phyloP scores from a whole-genome alignment of 2,329 filamentous ascomycete species.

The Dryadomyces quercus-mongolicae region DNA sequence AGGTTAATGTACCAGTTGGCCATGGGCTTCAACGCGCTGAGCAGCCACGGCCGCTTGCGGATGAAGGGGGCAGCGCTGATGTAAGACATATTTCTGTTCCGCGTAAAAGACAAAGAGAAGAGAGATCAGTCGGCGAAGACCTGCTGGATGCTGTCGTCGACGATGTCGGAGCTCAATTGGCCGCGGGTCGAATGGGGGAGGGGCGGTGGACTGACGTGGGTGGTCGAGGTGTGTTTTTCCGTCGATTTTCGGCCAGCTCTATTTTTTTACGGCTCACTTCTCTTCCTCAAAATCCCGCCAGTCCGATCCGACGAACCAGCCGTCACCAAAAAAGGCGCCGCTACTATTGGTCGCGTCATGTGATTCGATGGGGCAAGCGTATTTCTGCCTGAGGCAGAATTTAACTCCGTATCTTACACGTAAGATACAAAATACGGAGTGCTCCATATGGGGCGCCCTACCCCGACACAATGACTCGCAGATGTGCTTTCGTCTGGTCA shows the following conservation, averaged over 20 bases:
- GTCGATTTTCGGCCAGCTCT: not conserved
- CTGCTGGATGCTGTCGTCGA: not conserved
- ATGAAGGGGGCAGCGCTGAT: constrained; percentile 66
- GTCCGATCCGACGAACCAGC: constrained; percentile 6
- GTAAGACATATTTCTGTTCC: constrained; percentile 41
- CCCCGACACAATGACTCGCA: no score
- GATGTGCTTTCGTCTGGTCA: no score
- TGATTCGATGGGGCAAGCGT: not conserved
- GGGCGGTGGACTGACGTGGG: not conserved
- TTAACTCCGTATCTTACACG: no score
- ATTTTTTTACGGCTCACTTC: constrained; percentile 1
- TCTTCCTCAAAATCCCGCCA: constrained; percentile 15
- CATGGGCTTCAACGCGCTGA: constrained; percentile 65
- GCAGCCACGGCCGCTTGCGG: constrained; percentile 75
- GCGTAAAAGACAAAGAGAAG: not conserved
- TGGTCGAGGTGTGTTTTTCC: not conserved
- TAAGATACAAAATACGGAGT: no score
- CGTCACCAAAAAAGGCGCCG: constrained; percentile 10
- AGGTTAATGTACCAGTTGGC: constrained; percentile 83
- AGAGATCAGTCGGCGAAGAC: not conserved
- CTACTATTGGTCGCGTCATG: constrained; percentile 9
- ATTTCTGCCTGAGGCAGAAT: constrained; percentile 7
- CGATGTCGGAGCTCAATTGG: constrained; percentile 2
- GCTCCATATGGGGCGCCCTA: no score
- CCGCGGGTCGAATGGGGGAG: not conserved